Evolutionary conservation across 1,284 basidiomycete species (phyloP), one percentile per base, ranked within the genome.

Genomic region (Taiwanofungus camphoratus): DNA sequence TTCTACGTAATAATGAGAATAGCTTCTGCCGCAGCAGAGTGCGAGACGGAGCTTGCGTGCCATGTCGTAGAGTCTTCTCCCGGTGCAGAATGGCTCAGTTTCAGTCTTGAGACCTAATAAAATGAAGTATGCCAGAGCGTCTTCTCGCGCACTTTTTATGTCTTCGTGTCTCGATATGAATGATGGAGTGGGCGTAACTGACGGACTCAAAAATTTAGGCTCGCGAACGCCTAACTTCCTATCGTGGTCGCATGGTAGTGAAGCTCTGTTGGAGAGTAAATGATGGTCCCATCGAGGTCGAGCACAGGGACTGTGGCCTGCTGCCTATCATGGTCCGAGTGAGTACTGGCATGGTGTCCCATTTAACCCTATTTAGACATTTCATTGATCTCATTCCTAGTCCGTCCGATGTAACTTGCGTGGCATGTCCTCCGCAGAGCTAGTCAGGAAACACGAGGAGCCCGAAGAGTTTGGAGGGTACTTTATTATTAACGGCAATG

Each of bases 401-500:
- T 98, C 95, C n/a, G 84, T 83, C 20, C 76, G 95, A 42, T 99
- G 96, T 66, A 96, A 98, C 64, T 65, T 99, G 20, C 83, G 86
- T 33, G 78, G 77, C 32, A 77, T 97, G 68, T 80, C 91, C 2
- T 90, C 95, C 4, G 76, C 84, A 7, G 87, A 92, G 46, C 84
- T 99, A 40, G 92, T 99, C 36, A 71, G 74, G 46, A 85, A 85
- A 54, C 87, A 95, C 60, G 96, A 99, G 73, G 96, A 99, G 61
- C 84, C 96, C 3, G 93, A 95, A 67, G 96, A 99, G 63, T 96
- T 98, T 62, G 96, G 96, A 36, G 96, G 95, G 21, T 99, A 99
- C 71, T 99, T 99, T 62, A 79, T 99, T 57, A 87, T 99, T 63
- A 99, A 99, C 64, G 96, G 96, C 50, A 99, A 98, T 69, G 96